Base-by-base conservation (phyloP, 257 asterid genomes). In the Apocynum venetum region DNA sequence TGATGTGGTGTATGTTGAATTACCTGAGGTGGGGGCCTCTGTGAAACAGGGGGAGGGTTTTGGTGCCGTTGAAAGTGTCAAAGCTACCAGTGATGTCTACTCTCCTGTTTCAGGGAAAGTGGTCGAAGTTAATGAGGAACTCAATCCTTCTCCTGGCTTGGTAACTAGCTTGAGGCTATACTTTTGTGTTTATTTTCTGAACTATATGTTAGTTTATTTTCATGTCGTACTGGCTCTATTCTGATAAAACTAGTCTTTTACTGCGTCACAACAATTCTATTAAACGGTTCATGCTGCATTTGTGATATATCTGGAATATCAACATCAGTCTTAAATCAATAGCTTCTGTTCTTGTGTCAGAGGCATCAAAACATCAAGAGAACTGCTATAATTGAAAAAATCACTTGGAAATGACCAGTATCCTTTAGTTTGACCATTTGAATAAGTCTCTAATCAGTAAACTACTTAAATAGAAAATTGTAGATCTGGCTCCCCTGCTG, bases 11-110 rank as follows among this genome's bases (percentile, higher is more conserved):
- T 95, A 90, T 52, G 97, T 90, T 25, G 98, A 91, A 68, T 84
- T 95, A 72, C 99, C 99, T 4, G 98, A 95, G 9, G 88, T 85
- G 76, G 97, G 98, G 60, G 43, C 81, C 74, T 80, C 81, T 36
- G 99, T 95, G 20, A 84, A 77, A 68, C 96, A 93, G 83, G 97
- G 97, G 71, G 87, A n/a, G 35, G 71, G 92, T 80, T 95, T 95
- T 80, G 99, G 98, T 71, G 97, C 99, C 68, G 98, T 95, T 63
- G 99, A 95, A 85, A 95, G 99, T 81, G 99, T 93, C 72, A 95
- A 93, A 82, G 99, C 99, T 14, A 88, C 98, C 17, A 95, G 98
- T 71, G 97, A 95, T 86, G 82, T 93, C 56, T 85, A 95, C 88
- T 93, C 99, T 77, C 99, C 99, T 14, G 78, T 95, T 84, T 91